phyloP scores from a whole-genome alignment of 805 yeast genomes.

The Yarrowia sp. region DNA sequence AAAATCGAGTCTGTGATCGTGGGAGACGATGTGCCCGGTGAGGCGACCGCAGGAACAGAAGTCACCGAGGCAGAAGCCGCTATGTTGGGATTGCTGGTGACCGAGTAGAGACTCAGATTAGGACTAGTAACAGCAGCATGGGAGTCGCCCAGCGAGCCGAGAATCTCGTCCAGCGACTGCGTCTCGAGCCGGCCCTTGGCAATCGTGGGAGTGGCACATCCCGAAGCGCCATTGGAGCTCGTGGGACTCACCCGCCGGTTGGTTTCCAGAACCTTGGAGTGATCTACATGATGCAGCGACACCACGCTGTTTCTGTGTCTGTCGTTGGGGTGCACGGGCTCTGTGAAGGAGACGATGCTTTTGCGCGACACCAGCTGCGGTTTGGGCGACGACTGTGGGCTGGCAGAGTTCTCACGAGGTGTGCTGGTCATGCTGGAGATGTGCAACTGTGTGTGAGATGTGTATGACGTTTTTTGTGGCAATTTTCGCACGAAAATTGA shows the following conservation, averaged over 20 bases:
- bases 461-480: no score
- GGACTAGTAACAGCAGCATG: not conserved
- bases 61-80: not conserved
- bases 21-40: not conserved
- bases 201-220: constrained; percentile 18
- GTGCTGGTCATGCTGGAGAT: not conserved
- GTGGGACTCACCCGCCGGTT: constrained; percentile 25
- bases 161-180: constrained; percentile 22
- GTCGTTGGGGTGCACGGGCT: constrained; percentile 35
- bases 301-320: constrained; percentile 35
- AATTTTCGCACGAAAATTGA: no score
- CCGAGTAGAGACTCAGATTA: not conserved
- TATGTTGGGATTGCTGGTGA: constrained; percentile 1
- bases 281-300: constrained; percentile 30
- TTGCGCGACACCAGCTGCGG: constrained; percentile 29
- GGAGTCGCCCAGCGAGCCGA: constrained; percentile 17
- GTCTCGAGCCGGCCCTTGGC: constrained; percentile 24
- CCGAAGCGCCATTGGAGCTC: constrained; percentile 17
- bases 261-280: constrained; percentile 14
- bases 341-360: constrained; percentile 32
- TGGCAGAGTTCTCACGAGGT: constrained; percentile 9
- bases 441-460: no score
- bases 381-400: constrained; percentile 22
- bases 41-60: not conserved
- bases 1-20: not conserved